Evolutionary conservation across 345 rosid species (phyloP), one percentile per base, ranked within the genome.

Genomic region (Ceriops zippeliana): DNA sequence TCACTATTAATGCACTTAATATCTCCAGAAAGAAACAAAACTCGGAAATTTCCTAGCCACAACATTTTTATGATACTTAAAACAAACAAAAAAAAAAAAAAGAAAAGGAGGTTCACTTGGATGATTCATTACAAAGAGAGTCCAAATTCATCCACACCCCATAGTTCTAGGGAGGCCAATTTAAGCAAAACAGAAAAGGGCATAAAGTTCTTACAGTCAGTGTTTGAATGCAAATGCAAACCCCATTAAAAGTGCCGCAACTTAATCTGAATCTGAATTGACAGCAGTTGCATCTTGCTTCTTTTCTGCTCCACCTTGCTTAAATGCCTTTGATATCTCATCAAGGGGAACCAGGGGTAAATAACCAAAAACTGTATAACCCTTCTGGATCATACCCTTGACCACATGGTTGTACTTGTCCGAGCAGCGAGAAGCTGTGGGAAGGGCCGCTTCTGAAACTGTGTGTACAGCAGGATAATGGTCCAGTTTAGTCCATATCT

Each of bases 281-380:
- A n/a, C 37, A 1, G n/a, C 80, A 24, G 54, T 32, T 16, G 57
- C 52, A 67, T 79, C 80, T 42, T 21, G 81, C 72, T 76, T 79
- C 76, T 85, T 77, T 28, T 46, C 71, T 0, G 83, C 81, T 52
- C 72, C 70, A 7, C 73, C 81, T 34, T 81, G 82, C 74, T 87
- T 72, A 71, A 81, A 87, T 37, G 87, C 84, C 78, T 83, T 77
- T 1, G 80, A 73, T 13, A 91, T 77, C 63, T 87, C 93, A 63
- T 84, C 97, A 19, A 88, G 54, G 5, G 98, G 97, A 24, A 93
- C 81, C 70, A 84, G 62, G 0, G 98, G 97, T 34, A 93, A 65
- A 74, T 79, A 84, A 5, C 85, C 70, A 19, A 88, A 69, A 20
- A 83, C 61, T 6, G 82, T 49, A 65, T 85, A 83, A n/a, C 97